A percentile compares a stretch with the other conserved stretches of the same genome.
Evolutionary conservation across 1,284 basidiomycete species (phyloP).

Genomic region (Tilletia caries): DNA sequence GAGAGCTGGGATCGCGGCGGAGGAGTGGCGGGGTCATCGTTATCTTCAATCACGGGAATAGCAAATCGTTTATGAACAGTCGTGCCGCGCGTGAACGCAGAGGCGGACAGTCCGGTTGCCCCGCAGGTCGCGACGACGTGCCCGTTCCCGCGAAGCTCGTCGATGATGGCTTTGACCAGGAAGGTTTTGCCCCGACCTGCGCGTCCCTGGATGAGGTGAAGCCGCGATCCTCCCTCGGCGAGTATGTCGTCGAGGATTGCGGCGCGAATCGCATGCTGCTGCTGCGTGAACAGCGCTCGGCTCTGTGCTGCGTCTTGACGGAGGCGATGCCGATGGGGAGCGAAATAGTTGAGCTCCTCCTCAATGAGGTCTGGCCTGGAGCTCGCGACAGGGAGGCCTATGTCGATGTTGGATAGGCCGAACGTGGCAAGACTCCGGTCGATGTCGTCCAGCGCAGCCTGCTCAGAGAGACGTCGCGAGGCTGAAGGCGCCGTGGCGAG

Average conservation of each 20-base stretch:
- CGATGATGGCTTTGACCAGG: background rate
- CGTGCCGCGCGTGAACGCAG: background rate
- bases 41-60: background rate
- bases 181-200: background rate
- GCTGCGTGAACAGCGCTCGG: too few species aligned
- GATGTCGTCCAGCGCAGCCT: too few species aligned
- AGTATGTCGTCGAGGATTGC: background rate
- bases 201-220: background rate
- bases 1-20: background rate
- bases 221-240: background rate
- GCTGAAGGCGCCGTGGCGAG: too few species aligned
- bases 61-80: background rate
- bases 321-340: too few species aligned
- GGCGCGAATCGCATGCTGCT: too few species aligned
- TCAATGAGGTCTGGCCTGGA: too few species aligned
- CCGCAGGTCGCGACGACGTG: background rate
- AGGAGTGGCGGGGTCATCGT: background rate
- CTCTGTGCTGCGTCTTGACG: too few species aligned
- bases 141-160: background rate
- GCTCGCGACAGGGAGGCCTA: too few species aligned
- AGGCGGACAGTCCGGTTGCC: background rate
- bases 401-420: too few species aligned
- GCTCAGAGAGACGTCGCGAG: too few species aligned
- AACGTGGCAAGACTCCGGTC: too few species aligned
- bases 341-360: too few species aligned